Conservation (phyloP, 495 filamentous ascomycete species). For the Letharia lupina region DNA sequence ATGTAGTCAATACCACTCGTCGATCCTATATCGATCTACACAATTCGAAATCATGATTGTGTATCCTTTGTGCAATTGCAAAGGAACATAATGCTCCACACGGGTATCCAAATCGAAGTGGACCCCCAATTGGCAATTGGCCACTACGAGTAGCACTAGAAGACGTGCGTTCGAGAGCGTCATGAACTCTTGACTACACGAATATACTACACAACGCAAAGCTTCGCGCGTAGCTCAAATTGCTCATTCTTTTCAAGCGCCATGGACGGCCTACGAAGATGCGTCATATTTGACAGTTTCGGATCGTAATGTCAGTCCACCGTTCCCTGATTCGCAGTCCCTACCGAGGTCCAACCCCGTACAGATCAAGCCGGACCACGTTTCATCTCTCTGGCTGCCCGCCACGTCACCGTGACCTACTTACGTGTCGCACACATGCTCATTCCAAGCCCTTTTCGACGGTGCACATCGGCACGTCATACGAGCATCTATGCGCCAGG, state of each 20-base stretch:
- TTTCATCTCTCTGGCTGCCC: constrained; percentile 37
- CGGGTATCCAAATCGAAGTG: not conserved
- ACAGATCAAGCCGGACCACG: constrained; percentile 13
- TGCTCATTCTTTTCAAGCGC: not conserved
- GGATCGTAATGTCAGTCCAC: not conserved
- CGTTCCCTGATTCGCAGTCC: not conserved
- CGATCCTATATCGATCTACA: not conserved
- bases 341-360: not conserved
- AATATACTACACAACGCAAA: not conserved
- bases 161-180: not conserved
- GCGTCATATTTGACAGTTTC: not conserved
- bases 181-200: not conserved
- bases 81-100: not conserved
- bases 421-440: constrained; percentile 66
- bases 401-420: constrained; percentile 55
- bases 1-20: not conserved
- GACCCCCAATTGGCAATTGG: not conserved
- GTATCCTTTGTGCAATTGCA: not conserved
- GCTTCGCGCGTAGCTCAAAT: not conserved
- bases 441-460: constrained; percentile 36
- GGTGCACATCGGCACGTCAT: constrained; percentile 44
- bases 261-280: not conserved
- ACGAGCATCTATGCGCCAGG: constrained; percentile 66
- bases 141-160: not conserved
- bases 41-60: not conserved